Evolutionary conservation across 2,329 filamentous ascomycete species (phyloP).

Genomic region (Cercospora zeae-maydis): DNA sequence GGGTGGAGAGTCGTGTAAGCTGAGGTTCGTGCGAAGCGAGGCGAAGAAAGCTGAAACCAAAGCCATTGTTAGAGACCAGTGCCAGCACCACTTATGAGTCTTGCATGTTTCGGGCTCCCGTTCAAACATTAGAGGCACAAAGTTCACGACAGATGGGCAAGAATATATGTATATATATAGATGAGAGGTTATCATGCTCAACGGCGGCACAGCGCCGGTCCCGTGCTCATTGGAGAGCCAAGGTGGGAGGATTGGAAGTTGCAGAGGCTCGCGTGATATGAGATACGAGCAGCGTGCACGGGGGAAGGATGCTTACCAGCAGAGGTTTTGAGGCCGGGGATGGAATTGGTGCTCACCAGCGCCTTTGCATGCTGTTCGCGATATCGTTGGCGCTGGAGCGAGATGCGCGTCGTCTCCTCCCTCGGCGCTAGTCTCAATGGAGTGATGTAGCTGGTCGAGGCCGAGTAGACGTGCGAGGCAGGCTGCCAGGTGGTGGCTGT

Average conservation of each 20-base stretch:
- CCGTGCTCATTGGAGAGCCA: slow-evolving; percentile 10
- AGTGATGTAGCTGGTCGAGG: slow-evolving; percentile 14
- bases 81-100: too few relatives aligned
- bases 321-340: slow-evolving; percentile 38
- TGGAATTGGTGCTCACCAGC: slow-evolving; percentile 26
- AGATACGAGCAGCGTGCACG: not conserved
- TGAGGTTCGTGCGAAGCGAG: slow-evolving; percentile 75
- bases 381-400: slow-evolving; percentile 32
- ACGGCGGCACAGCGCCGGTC: slow-evolving; percentile 1
- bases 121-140: too few relatives aligned
- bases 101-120: not conserved
- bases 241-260: not conserved
- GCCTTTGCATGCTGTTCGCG: slow-evolving; percentile 27
- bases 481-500: slow-evolving; percentile 13
- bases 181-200: not conserved
- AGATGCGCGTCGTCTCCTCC: slow-evolving; percentile 31
- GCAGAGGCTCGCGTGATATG: not conserved
- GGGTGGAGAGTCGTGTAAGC: slow-evolving; percentile 56
- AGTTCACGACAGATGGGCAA: not conserved
- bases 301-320: slow-evolving; percentile 31
- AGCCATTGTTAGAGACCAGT: slow-evolving; percentile 9
- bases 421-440: slow-evolving; percentile 22
- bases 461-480: slow-evolving; percentile 10
- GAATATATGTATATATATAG: not conserved
- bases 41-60: slow-evolving; percentile 68